Evolutionary conservation across 306 rosid species (phyloP).

Genomic region (Prunus persica): Prunus_persica_NCBIv2 NC_034009.1:46971501-46972000

Average conservation of each 20-base stretch:
- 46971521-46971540: background rate
- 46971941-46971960: background rate
- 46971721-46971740: constrained; percentile 88
- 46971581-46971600: background rate
- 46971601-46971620: background rate
- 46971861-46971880: background rate
- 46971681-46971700: constrained; percentile 97
- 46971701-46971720: constrained; percentile 77
- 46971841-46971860: background rate
- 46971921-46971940: background rate
- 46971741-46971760: constrained; percentile 66
- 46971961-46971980: background rate
- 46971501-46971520: background rate
- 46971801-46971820: background rate
- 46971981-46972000: background rate
- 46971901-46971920: background rate
- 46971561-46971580: background rate
- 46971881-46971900: background rate
- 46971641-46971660: background rate
- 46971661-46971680: constrained; percentile 4
- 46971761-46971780: constrained; percentile 52
- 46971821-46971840: background rate
- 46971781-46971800: background rate
- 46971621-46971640: background rate
- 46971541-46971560: background rate